Base-by-base conservation (phyloP, 148 eudicot species). In the Drosera capensis region DNA sequence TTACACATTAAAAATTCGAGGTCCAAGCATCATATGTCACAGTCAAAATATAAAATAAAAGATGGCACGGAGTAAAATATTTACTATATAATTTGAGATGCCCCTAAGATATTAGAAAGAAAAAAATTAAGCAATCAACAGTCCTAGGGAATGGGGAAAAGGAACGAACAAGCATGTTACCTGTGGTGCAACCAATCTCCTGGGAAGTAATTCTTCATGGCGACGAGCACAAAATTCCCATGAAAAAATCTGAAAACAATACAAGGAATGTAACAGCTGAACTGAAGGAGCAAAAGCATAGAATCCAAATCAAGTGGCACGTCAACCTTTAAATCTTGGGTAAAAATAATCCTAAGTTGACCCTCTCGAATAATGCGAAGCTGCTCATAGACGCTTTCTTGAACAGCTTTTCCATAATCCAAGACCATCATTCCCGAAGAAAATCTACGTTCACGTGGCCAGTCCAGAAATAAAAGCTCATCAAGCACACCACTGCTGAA, bases 221-320 rank as follows among this genome's bases (percentile, higher is more conserved):
- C 79, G 81, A 21, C 85, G 66, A 16, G 93, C 93, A 73, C 97
- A 90, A 55, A 90, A 90, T 44, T 90, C 97, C 94, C 94, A 82
- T 41, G 96, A 73, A 41, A 78, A 64, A 63, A 82, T 86, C 88
- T 86, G 69, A 40, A 14, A 45, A 64, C 13, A 8, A 64, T 43
- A 44, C 29, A 44, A 55, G 37, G n/a, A 17, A 14, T 21, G 25
- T 14, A 36, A 25, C 61, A 15, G 41, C 41, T 35, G 19, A 41
- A 38, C 4, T 19, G 52, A 50, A 11, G 43, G 11, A 9, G 28
- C 35, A 16, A 55, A 14, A 23, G 35, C 19, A 17, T 12, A 48
- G 29, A 37, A 34, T 22, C 8, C 29, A n/a, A 40, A 43, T 13
- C 3, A 39, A 29, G 26, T 5, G 13, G 5, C 3, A 49, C 12